phyloP scores from a whole-genome alignment of 257 asterid genomes.

The Buddleja alternifolia region DNA sequence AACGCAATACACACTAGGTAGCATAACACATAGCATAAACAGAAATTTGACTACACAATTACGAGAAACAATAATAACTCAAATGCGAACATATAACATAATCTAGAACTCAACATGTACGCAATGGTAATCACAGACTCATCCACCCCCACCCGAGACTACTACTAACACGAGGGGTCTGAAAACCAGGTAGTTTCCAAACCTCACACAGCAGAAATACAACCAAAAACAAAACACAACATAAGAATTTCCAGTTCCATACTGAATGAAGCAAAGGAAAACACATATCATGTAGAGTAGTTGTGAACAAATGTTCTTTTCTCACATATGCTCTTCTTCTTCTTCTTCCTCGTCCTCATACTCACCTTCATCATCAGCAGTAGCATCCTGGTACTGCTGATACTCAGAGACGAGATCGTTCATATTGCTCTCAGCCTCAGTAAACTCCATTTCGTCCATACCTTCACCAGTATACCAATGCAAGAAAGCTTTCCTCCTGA shows the following conservation, averaged over 20 bases:
- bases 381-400: constrained; percentile 96
- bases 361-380: constrained; percentile 83
- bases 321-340: constrained; percentile 35
- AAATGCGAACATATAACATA: neutral
- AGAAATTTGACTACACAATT: constrained; percentile 3
- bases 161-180: constrained; percentile 14
- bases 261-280: constrained; percentile 29
- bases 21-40: neutral
- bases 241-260: constrained; percentile 23
- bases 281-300: constrained; percentile 7
- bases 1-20: too few relatives aligned
- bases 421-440: constrained; percentile 91
- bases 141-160: constrained; percentile 16
- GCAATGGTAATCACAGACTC: constrained; percentile 22
- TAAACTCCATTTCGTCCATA: constrained; percentile 90
- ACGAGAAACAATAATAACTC: neutral
- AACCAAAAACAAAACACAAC: constrained; percentile 22
- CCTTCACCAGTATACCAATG: constrained; percentile 94
- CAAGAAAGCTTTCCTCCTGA: constrained; percentile 92
- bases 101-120: constrained; percentile 24
- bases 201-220: constrained; percentile 22
- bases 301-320: neutral
- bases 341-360: constrained; percentile 74
- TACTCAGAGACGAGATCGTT: constrained; percentile 88
- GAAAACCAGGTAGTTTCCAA: constrained; percentile 20